Evolutionary conservation across 495 filamentous ascomycete genomes (phyloP).

Genomic region (Tuber magnatum): DNA sequence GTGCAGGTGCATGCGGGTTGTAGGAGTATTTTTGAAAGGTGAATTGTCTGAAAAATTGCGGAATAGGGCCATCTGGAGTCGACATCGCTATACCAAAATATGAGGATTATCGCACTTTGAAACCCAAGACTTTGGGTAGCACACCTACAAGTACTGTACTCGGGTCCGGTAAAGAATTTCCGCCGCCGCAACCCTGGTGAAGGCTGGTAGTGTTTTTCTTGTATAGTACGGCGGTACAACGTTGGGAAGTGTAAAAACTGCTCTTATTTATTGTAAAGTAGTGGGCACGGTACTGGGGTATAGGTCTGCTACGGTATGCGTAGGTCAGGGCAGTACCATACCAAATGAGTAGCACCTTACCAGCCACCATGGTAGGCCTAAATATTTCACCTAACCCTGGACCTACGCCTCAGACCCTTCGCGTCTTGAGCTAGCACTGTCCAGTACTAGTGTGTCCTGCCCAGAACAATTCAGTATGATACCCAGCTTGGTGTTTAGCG

Average conservation of each 20-base stretch:
- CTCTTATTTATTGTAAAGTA: not conserved
- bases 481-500: not conserved
- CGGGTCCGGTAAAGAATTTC: no score
- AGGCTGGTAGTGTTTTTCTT: not conserved
- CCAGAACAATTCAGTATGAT: no score
- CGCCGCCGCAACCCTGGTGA: not conserved
- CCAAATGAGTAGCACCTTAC: no score
- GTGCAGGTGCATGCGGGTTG: not conserved
- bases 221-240: not conserved
- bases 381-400: not conserved
- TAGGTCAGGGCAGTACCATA: no score
- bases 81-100: not conserved
- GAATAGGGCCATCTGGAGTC: not conserved
- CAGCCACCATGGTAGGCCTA: not conserved
- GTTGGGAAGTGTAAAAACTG: not conserved
- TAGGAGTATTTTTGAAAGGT: not conserved
- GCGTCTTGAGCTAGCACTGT: not conserved
- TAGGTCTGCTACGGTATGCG: no score
- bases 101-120: not conserved
- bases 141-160: not conserved
- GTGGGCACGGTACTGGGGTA: not conserved
- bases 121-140: not conserved
- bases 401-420: not conserved
- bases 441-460: no score
- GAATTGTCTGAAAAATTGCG: not conserved